These are phyloP conservation scores for Botrytis porri DNA, from an alignment of 2,329 filamentous ascomycete genomes.

Conservation along the genomic window DNA sequence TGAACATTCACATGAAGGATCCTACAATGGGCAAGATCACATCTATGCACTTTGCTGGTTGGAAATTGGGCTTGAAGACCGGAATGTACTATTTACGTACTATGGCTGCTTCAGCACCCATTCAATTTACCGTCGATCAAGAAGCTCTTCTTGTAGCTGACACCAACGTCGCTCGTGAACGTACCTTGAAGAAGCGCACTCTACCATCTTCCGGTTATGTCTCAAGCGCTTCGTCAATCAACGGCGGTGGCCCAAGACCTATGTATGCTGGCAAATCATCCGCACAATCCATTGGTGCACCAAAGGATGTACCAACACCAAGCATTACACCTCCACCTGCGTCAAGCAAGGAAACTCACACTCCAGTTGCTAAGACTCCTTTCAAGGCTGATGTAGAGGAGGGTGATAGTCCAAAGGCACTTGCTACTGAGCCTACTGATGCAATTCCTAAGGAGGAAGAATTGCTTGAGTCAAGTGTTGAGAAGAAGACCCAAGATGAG, in stretches of 20 bases:
- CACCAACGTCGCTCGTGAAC: slow-evolving; percentile 67
- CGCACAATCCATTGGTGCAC: slow-evolving; percentile 34
- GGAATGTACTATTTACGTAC: slow-evolving; percentile 99
- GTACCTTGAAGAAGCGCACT: slow-evolving; percentile 64
- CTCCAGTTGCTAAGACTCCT: slow-evolving; percentile 54
- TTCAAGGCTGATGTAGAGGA: slow-evolving; percentile 78
- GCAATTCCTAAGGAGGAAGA: slow-evolving; percentile 63
- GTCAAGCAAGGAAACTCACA: slow-evolving; percentile 40
- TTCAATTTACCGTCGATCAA: slow-evolving; percentile 99
- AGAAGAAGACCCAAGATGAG: slow-evolving; percentile 63
- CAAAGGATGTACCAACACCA: slow-evolving; percentile 67
- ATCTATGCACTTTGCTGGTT: slow-evolving; percentile 98
- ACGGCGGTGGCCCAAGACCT: slow-evolving; percentile 55
- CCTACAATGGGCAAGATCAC: slow-evolving; percentile 99
- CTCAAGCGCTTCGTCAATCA: slow-evolving; percentile 53
- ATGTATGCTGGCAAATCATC: slow-evolving; percentile 56
- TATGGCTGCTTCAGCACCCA: slow-evolving; percentile 92
- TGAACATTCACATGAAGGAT: slow-evolving; percentile 99
- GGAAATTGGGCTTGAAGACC: slow-evolving; percentile 99
- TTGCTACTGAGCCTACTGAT: slow-evolving; percentile 65
- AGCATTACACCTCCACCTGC: slow-evolving; percentile 57
- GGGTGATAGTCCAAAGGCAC: slow-evolving; percentile 73
- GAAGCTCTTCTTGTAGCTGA: slow-evolving; percentile 87
- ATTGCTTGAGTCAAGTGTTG: slow-evolving; percentile 55
- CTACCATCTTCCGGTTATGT: slow-evolving; percentile 47